These are phyloP conservation scores for Cercophora newfieldiana DNA, from an alignment of 495 filamentous ascomycete species.

Conservation along the genomic window DNA sequence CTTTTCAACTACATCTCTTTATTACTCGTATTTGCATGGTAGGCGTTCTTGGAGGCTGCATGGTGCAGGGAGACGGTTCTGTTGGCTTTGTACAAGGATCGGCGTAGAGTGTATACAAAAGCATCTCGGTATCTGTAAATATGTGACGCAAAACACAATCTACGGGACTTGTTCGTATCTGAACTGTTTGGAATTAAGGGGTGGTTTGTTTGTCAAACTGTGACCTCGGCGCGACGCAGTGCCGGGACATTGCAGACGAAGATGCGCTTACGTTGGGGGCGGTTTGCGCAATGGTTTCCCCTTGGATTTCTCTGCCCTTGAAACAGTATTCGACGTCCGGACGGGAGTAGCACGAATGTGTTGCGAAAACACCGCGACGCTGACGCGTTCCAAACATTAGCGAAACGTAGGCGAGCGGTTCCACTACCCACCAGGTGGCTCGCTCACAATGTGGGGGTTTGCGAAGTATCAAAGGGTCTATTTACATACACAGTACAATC, in stretches of 20 bases:
- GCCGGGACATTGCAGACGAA: background rate
- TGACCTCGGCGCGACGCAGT: background rate
- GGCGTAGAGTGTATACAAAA: slow-evolving; percentile 18
- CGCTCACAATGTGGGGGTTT: background rate
- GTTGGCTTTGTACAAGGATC: slow-evolving; percentile 13
- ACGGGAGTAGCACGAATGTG: background rate
- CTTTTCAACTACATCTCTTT: slow-evolving; percentile 2
- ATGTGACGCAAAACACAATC: background rate
- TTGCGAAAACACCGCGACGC: background rate
- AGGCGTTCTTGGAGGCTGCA: slow-evolving; percentile 21
- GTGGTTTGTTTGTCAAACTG: background rate
- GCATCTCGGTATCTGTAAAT: slow-evolving; percentile 1
- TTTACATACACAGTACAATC: no score
- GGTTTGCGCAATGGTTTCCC: background rate
- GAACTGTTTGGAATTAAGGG: background rate
- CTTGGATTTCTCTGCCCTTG: background rate
- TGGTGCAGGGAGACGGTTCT: slow-evolving; percentile 6
- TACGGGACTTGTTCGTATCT: background rate
- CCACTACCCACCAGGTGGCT: background rate
- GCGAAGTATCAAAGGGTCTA: no score
- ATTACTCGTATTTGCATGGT: slow-evolving; percentile 21
- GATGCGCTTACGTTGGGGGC: background rate
- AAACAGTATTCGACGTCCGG: background rate
- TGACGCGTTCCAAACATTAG: background rate
- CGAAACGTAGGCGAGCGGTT: background rate